Conservation (phyloP, 495 filamentous ascomycete species). For the Penicillium turbatum region DNA sequence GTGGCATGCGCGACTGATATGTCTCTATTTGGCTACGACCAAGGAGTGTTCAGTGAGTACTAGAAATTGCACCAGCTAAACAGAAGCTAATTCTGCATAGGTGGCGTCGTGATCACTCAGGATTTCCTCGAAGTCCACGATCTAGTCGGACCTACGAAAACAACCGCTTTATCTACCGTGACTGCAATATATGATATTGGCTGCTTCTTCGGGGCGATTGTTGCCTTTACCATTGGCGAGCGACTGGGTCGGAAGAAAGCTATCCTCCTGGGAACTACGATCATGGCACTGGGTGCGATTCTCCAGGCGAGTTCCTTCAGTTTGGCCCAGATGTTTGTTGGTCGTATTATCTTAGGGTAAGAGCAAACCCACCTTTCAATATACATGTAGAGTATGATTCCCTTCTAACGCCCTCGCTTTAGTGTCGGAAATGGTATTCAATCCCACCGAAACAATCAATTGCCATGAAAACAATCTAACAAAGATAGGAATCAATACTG, state of each 20-base stretch:
- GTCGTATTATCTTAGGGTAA: conserved; percentile 48
- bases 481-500: conserved; percentile 46
- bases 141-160: conserved; percentile 45
- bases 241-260: conserved; percentile 54
- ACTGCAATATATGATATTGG: conserved; percentile 61
- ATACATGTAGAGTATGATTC: no score
- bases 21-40: conserved; percentile 59
- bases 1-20: conserved; percentile 54
- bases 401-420: not conserved
- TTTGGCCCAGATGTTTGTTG: conserved; percentile 60
- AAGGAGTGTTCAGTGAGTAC: conserved; percentile 48
- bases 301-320: conserved; percentile 55
- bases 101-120: conserved; percentile 53
- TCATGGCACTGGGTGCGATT: conserved; percentile 58
- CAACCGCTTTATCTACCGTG: conserved; percentile 51
- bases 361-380: no score
- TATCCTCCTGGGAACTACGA: conserved; percentile 50
- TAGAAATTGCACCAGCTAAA: not conserved
- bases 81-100: conserved; percentile 15
- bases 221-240: conserved; percentile 53
- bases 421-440: conserved; percentile 55
- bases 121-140: conserved; percentile 53
- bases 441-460: not conserved
- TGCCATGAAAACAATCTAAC: not conserved
- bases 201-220: conserved; percentile 53